A percentile compares a stretch with the other conserved stretches of the same genome.
phyloP scores from a whole-genome alignment of 257 asterid species.

The Fraxinus quadrangulata region DNA sequence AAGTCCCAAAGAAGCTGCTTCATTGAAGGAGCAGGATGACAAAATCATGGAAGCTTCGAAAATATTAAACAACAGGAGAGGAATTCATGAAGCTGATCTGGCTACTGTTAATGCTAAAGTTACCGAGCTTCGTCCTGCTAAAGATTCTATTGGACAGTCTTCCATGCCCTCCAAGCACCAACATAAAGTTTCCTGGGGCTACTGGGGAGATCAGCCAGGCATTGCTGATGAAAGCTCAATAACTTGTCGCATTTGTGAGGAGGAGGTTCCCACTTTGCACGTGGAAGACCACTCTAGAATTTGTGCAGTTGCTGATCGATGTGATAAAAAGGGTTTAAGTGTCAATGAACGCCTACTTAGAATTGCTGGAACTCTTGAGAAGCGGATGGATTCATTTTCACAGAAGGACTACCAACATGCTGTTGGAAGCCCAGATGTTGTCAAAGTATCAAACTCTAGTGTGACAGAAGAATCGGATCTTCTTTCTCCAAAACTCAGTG shows the following conservation, averaged over 20 bases:
- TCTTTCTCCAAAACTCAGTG: constrained; percentile 88
- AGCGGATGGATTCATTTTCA: constrained; percentile 80
- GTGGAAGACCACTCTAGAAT: constrained; percentile 98
- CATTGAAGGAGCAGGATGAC: constrained; percentile 52
- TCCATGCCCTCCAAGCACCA: constrained; percentile 59
- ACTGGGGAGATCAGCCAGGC: constrained; percentile 91
- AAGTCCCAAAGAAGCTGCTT: constrained; percentile 62
- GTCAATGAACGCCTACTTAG: constrained; percentile 85
- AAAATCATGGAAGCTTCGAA: constrained; percentile 48
- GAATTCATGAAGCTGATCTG: constrained; percentile 51
- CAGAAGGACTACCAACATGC: constrained; percentile 62
- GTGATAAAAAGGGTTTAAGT: constrained; percentile 89
- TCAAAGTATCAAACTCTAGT: constrained; percentile 76
- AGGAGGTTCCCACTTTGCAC: constrained; percentile 91
- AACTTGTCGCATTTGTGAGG: constrained; percentile 98
- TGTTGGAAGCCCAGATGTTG: constrained; percentile 74
- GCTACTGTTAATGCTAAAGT: constrained; percentile 51
- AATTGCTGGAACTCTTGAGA: constrained; percentile 89
- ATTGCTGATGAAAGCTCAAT: constrained; percentile 81
- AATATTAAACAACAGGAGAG: constrained; percentile 46
- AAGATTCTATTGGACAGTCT: constrained; percentile 56
- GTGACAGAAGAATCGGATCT: constrained; percentile 84
- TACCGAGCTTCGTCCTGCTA: constrained; percentile 54
- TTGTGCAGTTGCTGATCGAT: constrained; percentile 96
- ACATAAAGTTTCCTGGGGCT: constrained; percentile 83